Base-by-base conservation (phyloP, 2,329 filamentous ascomycete species). In the Metarhizium guizhouense region DNA sequence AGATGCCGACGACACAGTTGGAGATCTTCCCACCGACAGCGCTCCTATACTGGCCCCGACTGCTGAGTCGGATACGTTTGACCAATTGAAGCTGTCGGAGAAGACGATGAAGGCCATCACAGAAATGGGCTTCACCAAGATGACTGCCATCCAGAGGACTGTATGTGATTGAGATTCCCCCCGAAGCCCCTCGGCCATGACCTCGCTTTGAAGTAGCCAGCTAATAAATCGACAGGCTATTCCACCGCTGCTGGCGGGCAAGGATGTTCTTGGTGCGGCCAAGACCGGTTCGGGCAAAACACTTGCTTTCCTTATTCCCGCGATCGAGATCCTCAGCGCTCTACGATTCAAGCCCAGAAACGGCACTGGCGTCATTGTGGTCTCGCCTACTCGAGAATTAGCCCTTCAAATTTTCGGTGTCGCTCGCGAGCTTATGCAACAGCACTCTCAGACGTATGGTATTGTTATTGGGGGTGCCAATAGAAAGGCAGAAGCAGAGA, bases 251-350 rank as follows among this genome's bases (percentile, higher is more conserved):
- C 78, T 97, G 57, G 90, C 92, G 47, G 94, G 94, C 60, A 86
- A 88, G 68, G 93, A 97, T 74, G 89, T 97, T 25, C 82, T 99
- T 48, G 94, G 94, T 65, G 93, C 93, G 36, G 94, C 94, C 52
- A 97, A 97, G 79, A 96, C 92, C 3, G 92, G 92, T 47, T 95
- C 90, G 25, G 94, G 94, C 68, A 99, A 99, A 78, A 99, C 94
- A 1, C 74, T 97, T 58, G 87, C 93, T 3, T 99, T 99, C 74
- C 77, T 99, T 59, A 92, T 97, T 56, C 94, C 94, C 18, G 92
- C 92, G 2, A 81, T 97, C 43, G 94, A 97, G 74, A 95, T 96
- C 85, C 80, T 99, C 58, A 85, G 86, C 67, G 85, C 91, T 16
- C 80, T 99, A 64, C 84, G 87, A 59, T 97, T 96, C 80, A 97